Base-by-base conservation (phyloP, 2,329 filamentous ascomycete genomes). In the Dactylellina sp. region DNA sequence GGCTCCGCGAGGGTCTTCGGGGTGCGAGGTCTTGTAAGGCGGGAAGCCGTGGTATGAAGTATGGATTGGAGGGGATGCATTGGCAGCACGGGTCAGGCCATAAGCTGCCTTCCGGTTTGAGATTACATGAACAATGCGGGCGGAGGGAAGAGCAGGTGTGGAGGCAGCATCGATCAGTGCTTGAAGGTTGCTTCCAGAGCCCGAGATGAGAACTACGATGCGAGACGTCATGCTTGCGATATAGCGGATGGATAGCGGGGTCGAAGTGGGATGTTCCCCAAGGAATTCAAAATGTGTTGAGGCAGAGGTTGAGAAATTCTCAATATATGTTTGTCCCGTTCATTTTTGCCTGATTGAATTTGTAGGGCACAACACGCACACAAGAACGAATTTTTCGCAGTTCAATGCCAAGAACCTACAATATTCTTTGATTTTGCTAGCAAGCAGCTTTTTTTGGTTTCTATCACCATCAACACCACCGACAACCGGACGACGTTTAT, bases 21-120 rank as follows among this genome's bases (percentile, higher is more conserved):
- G 82, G 77, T 92, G 86, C 75, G 84, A 86, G 79, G 91, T 91
- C 71, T 92, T 92, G 82, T 92, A 89, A 37, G 86, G 85, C 64
- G 93, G 84, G 42, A 95, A 86, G 81, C 94, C 94, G 84, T 94
- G 92, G 83, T 94, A 94, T 62, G 87, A 86, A 63, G 87, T 91
- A 0, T 91, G 89, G 66, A 96, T 93, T 53, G 71, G 63, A 28
- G 71, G 71, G 37, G 81, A 79, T 60, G 87, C 88, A 47, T 83
- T 81, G 57, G 82, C 78, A 7, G 89, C 89, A 66, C 89, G 86
- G 72, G 85, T 83, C 72, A 91, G 84, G 44, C 89, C 89, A 77
- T 86, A 88, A 25, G 88, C 89, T 70, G 85, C 83, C 80, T 87
- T 87, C 78, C 86, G 84, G 81, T 89, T 89, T 78, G 88, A 86